phyloP scores from a whole-genome alignment of 768 basidiomycete species.

The Pulveroboletus sp. region DNA sequence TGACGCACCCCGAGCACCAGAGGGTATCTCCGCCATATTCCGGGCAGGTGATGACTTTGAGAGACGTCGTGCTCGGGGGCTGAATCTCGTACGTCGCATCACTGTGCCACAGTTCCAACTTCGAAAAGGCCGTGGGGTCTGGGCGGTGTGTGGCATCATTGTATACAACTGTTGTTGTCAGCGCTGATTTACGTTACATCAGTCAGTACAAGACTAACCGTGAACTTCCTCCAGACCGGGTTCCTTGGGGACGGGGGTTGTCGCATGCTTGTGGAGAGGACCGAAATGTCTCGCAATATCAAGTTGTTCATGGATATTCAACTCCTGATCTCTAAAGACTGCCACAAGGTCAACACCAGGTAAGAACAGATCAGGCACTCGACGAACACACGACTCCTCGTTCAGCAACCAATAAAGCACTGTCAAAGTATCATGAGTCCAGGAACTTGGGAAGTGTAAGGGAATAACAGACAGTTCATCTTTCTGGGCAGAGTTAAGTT shows the following conservation, averaged over 20 bases:
- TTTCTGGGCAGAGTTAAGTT: slow-evolving; percentile 65
- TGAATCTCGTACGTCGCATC: slow-evolving; percentile 82
- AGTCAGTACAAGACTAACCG: slow-evolving; percentile 36
- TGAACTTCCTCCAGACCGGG: slow-evolving; percentile 77
- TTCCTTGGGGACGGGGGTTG: slow-evolving; percentile 68
- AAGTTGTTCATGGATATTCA: slow-evolving; percentile 66
- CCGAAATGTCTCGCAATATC: slow-evolving; percentile 72
- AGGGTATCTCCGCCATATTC: slow-evolving; percentile 77
- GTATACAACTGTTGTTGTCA: slow-evolving; percentile 55
- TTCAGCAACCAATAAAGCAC: slow-evolving; percentile 72
- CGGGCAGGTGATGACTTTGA: slow-evolving; percentile 70
- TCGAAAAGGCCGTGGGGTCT: slow-evolving; percentile 63
- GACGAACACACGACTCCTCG: slow-evolving; percentile 71
- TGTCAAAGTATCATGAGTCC: slow-evolving; percentile 25
- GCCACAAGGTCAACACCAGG: background rate
- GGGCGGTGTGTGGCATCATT: slow-evolving; percentile 63
- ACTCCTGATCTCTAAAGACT: slow-evolving; percentile 78
- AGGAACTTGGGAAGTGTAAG: background rate
- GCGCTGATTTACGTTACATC: background rate
- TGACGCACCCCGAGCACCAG: slow-evolving; percentile 70
- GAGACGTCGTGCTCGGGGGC: slow-evolving; percentile 73
- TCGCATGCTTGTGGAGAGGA: slow-evolving; percentile 80
- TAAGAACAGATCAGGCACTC: background rate
- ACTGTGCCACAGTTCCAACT: slow-evolving; percentile 78
- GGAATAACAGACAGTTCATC: slow-evolving; percentile 63